Evolutionary conservation across 306 rosid species (phyloP), one percentile per base, ranked within the genome.

Genomic region (Lotus japonicus): DNA sequence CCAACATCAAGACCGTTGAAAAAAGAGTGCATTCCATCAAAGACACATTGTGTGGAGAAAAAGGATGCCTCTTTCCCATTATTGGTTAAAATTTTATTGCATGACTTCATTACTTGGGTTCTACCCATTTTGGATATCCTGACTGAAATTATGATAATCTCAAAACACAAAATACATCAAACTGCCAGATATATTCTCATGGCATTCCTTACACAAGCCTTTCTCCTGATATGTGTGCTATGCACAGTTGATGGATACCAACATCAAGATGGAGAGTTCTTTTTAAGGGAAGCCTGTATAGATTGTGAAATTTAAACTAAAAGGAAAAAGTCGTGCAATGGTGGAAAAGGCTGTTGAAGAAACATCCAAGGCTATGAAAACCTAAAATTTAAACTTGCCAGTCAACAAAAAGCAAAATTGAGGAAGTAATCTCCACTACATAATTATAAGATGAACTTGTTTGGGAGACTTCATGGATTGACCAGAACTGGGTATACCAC

Each of bases 61-160:
- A 35, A 35, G 6, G 26, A 26, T 26, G 31, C 31, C 31, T 26
- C 31, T 26, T 21, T 26, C 31, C 31, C 9, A 35, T 39, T 39
- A 26, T 44, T 17, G 14, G 41, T 21, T 41, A 18, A 7, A 41
- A 26, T 58, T 67, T 63, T 33, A 9, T 56, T 16, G 50, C 46
- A 64, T 64, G 41, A 11, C 44, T 57, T 49, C 31, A 43, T 57
- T 49, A 46, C 42, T 12, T 54, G 19, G 53, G 63, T 60, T 57
- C 71, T 39, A 33, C 73, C 68, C 31, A 42, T 77, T 45, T 19
- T 36, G 36, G 11, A 66, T 63, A 15, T 57, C 66, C 55, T 52
- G 50, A 18, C 31, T 17, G 63, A 56, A 70, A 48, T 9, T 48
- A 64, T 31, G 58, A 44, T 17, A 16, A 41, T 58, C 58, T 42